phyloP scores from a whole-genome alignment of 1,284 basidiomycete genomes.

The Cutaneotrichosporon sp. region DNA sequence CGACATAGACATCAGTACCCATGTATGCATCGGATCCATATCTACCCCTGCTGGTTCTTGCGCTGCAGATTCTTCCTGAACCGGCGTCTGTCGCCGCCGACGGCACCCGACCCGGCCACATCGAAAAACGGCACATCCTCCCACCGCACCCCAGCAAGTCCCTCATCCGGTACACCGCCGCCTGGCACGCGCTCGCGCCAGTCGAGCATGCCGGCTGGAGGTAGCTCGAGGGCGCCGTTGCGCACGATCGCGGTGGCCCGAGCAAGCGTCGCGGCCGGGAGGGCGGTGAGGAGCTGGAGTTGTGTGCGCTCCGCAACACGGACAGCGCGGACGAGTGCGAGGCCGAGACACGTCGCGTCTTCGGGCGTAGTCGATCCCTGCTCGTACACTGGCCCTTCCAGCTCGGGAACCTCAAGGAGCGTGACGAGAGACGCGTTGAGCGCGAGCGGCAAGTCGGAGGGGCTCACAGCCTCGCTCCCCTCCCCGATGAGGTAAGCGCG shows the following conservation, averaged over 20 bases:
- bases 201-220: constrained; percentile 83
- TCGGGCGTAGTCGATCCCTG: constrained; percentile 60
- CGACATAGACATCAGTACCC: neutral
- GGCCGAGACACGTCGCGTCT: constrained; percentile 64
- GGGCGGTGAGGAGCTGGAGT: constrained; percentile 70
- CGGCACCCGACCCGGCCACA: constrained; percentile 63
- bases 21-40: neutral
- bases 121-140: constrained; percentile 75
- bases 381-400: constrained; percentile 56
- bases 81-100: constrained; percentile 65
- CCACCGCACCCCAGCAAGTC: constrained; percentile 58
- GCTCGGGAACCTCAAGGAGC: constrained; percentile 56
- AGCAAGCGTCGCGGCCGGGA: constrained; percentile 58
- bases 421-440: constrained; percentile 80
- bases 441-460: constrained; percentile 65
- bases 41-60: constrained; percentile 42
- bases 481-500: constrained; percentile 66
- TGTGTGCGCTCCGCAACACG: constrained; percentile 12
- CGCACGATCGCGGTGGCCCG: constrained; percentile 64
- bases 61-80: constrained; percentile 87
- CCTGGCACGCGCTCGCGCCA: constrained; percentile 52
- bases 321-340: constrained; percentile 70
- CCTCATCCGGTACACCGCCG: constrained; percentile 43
- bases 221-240: constrained; percentile 78
- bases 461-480: constrained; percentile 70